Evolutionary conservation across 495 filamentous ascomycete genomes (phyloP).

Genomic region (Lasiosphaeria hispida): DNA sequence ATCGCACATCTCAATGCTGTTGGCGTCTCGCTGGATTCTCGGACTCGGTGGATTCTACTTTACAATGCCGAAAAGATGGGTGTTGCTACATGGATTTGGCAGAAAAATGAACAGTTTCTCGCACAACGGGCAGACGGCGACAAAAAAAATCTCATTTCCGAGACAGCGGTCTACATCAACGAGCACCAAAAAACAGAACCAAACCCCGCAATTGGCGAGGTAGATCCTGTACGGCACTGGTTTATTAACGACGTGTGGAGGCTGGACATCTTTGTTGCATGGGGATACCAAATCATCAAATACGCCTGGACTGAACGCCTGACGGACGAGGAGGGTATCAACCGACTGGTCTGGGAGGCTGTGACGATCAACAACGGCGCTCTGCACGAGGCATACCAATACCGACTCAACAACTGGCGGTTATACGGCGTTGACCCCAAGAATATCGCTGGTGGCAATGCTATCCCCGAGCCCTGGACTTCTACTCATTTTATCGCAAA

Average conservation of each 20-base stretch:
- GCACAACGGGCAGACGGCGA: conserved; percentile 40
- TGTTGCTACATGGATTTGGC: conserved; percentile 81
- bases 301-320: conserved; percentile 57
- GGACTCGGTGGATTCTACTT: conserved; percentile 75
- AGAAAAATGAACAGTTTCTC: conserved; percentile 61
- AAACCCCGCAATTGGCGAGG: conserved; percentile 55
- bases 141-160: conserved; percentile 58
- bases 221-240: conserved; percentile 74
- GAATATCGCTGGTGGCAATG: conserved; percentile 63
- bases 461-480: conserved; percentile 78
- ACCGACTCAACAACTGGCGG: conserved; percentile 62
- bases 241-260: conserved; percentile 73
- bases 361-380: conserved; percentile 72
- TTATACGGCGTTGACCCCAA: conserved; percentile 68
- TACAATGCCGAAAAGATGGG: conserved; percentile 87
- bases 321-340: conserved; percentile 46
- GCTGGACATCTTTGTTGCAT: conserved; percentile 72
- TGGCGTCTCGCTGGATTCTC: conserved; percentile 53
- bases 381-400: conserved; percentile 69
- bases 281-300: conserved; percentile 70
- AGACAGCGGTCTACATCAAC: conserved; percentile 67
- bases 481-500: conserved; percentile 59
- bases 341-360: conserved; percentile 64
- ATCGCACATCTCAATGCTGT: conserved; percentile 62
- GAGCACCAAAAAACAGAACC: conserved; percentile 66